A percentile compares a stretch with the other conserved stretches of the same genome.
Evolutionary conservation across 805 yeast genomes (phyloP).

Genomic region (Zygosaccharomyces bisporus): DNA sequence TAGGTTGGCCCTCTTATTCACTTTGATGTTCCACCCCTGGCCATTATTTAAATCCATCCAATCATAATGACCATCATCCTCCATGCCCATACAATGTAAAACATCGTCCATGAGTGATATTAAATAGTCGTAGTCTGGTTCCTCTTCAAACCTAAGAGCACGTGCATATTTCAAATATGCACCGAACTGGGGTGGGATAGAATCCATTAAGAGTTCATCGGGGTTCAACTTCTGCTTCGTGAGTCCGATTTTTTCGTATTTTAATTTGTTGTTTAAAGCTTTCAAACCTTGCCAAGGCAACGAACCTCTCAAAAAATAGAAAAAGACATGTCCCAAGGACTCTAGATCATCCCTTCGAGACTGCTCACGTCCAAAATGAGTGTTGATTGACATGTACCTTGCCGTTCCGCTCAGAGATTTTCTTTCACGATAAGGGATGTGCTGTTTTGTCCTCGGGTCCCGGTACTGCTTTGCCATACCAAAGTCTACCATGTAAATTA

Average conservation of each 20-base stretch:
- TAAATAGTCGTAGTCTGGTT: constrained; percentile 71
- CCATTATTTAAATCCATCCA: constrained; percentile 81
- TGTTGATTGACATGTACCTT: constrained; percentile 81
- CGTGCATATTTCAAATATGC: constrained; percentile 69
- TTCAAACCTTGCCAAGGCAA: constrained; percentile 90
- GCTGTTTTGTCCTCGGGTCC: constrained; percentile 75
- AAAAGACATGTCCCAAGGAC: constrained; percentile 76
- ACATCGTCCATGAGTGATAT: constrained; percentile 57
- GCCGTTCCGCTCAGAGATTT: constrained; percentile 83
- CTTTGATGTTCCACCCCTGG: constrained; percentile 73
- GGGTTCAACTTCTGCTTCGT: constrained; percentile 70
- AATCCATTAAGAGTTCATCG: constrained; percentile 52
- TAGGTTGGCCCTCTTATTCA: constrained; percentile 72
- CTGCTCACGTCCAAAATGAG: constrained; percentile 84
- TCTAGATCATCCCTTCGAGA: constrained; percentile 80
- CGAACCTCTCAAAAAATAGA: constrained; percentile 72
- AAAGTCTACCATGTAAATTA: constrained; percentile 71
- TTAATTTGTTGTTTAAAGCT: constrained; percentile 80
- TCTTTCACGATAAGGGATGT: constrained; percentile 77
- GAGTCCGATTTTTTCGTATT: constrained; percentile 80
- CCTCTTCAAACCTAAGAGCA: constrained; percentile 68
- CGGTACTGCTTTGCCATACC: constrained; percentile 87
- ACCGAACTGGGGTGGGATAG: constrained; percentile 69
- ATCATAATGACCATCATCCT: constrained; percentile 67
- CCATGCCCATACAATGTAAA: constrained; percentile 53